These are phyloP conservation scores for Colletotrichum cuscutae DNA, from an alignment of 2,329 filamentous ascomycete species.

Conservation along the genomic window DNA sequence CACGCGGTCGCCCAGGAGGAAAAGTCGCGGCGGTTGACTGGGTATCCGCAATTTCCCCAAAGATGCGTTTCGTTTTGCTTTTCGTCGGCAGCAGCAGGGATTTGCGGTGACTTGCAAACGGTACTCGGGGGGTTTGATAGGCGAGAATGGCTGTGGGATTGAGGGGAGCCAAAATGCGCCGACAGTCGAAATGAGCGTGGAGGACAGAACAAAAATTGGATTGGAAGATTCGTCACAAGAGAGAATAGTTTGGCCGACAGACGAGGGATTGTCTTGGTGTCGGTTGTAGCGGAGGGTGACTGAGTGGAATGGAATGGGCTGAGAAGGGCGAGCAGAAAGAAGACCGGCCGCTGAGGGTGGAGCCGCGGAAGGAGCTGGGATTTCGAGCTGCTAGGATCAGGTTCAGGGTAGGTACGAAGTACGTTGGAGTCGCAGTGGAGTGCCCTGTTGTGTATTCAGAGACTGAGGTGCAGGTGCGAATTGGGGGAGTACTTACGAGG, in stretches of 20 bases:
- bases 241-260: not conserved
- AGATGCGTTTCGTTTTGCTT: not conserved
- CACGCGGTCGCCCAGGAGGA: constrained; percentile 11
- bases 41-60: constrained; percentile 11
- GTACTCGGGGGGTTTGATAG: not conserved
- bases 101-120: not conserved
- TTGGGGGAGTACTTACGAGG: constrained; percentile 11
- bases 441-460: not conserved
- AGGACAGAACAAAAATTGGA: not conserved
- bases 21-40: not conserved
- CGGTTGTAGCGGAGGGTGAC: constrained; percentile 27
- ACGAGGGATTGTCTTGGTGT: constrained; percentile 4
- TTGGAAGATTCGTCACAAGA: constrained; percentile 5
- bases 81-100: not conserved
- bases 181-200: constrained; percentile 8
- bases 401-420: constrained; percentile 24
- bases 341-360: constrained; percentile 26
- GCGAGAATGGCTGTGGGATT: not conserved
- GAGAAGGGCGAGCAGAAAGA: constrained; percentile 33
- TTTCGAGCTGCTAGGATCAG: constrained; percentile 14
- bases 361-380: constrained; percentile 34
- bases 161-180: not conserved
- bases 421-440: constrained; percentile 19
- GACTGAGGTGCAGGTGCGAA: not conserved
- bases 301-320: constrained; percentile 25